Evolutionary conservation across 2,329 filamentous ascomycete species (phyloP), one percentile per base, ranked within the genome.

Genomic region (Arthroderma sp.): DNA sequence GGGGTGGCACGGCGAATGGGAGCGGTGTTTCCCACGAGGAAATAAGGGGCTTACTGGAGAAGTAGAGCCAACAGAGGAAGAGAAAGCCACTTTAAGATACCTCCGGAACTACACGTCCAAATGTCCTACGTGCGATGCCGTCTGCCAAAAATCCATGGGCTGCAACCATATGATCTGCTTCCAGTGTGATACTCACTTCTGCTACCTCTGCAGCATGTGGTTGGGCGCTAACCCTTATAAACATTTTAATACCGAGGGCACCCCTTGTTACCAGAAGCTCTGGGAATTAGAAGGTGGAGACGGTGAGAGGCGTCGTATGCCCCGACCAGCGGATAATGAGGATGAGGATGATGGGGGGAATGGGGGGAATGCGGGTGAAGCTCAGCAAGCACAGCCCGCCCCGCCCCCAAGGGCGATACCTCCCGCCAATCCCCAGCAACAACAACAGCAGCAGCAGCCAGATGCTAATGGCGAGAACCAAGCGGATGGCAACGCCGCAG

Each of bases 101-200:
- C 72, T 98, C 54, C 72, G 77, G 40, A 66, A 78, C 50, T 80
- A 94, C 66, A 93, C 88, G 0, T 86, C 86, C 7, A 80, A 83
- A 1, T 98, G 91, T 58, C 88, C 91, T 7, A 89, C 86, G 3
- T 98, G 91, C 66, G 78, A 73, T 29, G 81, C 83, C 1, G 86
- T 86, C 0, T 82, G 82, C 22, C 86, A 94, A 60, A 98, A 98
- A 70, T 86, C 83, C 1, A 80, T 85, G 58, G 91, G 91, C 34
- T 98, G 91, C 71, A 95, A 95, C 63, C 88, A 95, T 64, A 96
- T 96, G 87, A 84, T 82, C 41, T 95, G 89, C 65, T 86, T 82
- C 61, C 80, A 85, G 51, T 98, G 91, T 68, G 73, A 82, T 42
- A 83, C 86, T 2, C 89, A 96, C 62, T 96, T 95, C 61, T 98